A percentile compares a stretch with the other conserved stretches of the same genome.
phyloP scores from a whole-genome alignment of 1,139 yeast species.

The Taphrina pruni region DNA sequence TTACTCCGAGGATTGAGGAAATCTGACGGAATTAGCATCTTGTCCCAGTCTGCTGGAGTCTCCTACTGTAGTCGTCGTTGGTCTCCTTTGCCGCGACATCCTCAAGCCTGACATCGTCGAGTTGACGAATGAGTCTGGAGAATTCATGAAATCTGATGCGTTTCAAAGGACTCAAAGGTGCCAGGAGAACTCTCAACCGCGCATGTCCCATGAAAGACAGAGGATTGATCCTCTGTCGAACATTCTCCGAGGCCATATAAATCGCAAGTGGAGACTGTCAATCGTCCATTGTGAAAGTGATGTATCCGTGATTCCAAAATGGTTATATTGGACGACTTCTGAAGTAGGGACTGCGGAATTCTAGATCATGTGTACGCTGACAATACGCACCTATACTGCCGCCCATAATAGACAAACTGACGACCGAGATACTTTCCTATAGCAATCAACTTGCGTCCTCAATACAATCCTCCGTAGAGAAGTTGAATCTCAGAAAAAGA shows the following conservation, averaged over 20 bases:
- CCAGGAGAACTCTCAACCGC: constrained; percentile 31
- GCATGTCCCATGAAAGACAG: constrained; percentile 42
- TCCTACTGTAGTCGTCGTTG: constrained; percentile 2
- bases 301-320: no score
- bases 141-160: constrained; percentile 25
- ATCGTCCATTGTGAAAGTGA: no score
- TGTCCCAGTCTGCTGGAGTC: background rate
- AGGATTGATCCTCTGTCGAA: constrained; percentile 38
- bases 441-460: no score
- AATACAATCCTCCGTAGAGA: background rate
- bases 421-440: no score
- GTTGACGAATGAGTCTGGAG: constrained; percentile 7
- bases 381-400: no score
- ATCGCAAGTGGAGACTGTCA: no score
- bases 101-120: constrained; percentile 35
- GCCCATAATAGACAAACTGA: no score
- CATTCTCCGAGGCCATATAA: background rate
- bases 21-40: constrained; percentile 2
- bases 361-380: no score
- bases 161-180: constrained; percentile 34
- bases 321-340: no score
- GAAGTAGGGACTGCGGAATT: no score
- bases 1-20: constrained; percentile 68
- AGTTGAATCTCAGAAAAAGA: background rate
- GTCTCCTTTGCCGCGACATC: constrained; percentile 30